These are phyloP conservation scores for Maudiozyma turicensis DNA, from an alignment of 805 yeast species.

Conservation along the genomic window DNA sequence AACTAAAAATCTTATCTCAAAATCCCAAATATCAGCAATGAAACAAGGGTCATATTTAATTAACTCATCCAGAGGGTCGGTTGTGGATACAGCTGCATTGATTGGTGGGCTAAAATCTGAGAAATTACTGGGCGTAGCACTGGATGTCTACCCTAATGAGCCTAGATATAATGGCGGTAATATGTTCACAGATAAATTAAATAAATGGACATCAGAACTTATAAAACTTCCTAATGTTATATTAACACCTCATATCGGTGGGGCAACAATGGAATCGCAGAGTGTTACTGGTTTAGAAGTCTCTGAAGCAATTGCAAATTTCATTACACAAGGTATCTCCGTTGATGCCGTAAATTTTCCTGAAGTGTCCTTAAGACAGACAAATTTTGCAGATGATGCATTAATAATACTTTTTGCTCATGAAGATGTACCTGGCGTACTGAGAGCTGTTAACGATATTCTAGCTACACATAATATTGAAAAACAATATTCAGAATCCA, in stretches of 20 bases:
- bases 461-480: slow-evolving; percentile 90
- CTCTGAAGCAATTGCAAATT: slow-evolving; percentile 69
- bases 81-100: slow-evolving; percentile 88
- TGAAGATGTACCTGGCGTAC: slow-evolving; percentile 96
- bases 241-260: slow-evolving; percentile 95
- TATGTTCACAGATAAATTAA: slow-evolving; percentile 59
- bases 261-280: slow-evolving; percentile 98
- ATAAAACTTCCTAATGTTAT: slow-evolving; percentile 76
- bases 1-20: slow-evolving; percentile 78
- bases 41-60: slow-evolving; percentile 87
- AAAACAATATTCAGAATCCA: slow-evolving; percentile 92
- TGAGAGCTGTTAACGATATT: slow-evolving; percentile 91
- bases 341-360: slow-evolving; percentile 97
- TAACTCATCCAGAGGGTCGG: slow-evolving; percentile 96
- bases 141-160: slow-evolving; percentile 92
- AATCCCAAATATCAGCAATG: slow-evolving; percentile 90
- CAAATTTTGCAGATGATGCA: slow-evolving; percentile 74
- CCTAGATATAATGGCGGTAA: slow-evolving; percentile 91
- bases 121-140: slow-evolving; percentile 91
- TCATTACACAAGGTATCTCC: slow-evolving; percentile 91
- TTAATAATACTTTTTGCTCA: slow-evolving; percentile 93
- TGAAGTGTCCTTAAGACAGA: slow-evolving; percentile 81
- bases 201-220: slow-evolving; percentile 75
- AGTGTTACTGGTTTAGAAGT: slow-evolving; percentile 94
- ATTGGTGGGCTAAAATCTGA: slow-evolving; percentile 83